phyloP scores from a whole-genome alignment of 2,329 filamentous ascomycete species.

The Fusarium pseudonygamai region DNA sequence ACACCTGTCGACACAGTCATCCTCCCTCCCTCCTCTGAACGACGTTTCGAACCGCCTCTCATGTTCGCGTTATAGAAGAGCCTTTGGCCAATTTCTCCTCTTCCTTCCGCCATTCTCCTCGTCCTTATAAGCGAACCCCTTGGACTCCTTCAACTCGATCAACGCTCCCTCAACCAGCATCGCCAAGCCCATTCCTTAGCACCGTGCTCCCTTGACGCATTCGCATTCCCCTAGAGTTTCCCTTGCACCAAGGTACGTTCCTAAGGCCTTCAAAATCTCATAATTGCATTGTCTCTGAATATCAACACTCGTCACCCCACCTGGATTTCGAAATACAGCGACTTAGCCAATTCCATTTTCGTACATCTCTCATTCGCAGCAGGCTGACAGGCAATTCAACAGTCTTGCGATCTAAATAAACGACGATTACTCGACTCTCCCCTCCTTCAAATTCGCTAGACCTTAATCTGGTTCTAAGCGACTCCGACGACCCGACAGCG shows the following conservation, averaged over 20 bases:
- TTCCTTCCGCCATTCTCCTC: constrained; percentile 23
- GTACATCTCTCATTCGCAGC: background rate
- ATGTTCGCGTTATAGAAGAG: constrained; percentile 52
- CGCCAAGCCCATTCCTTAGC: constrained; percentile 23
- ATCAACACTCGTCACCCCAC: constrained; percentile 33
- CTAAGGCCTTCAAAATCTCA: constrained; percentile 3
- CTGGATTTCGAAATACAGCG: background rate
- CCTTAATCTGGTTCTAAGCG: constrained; percentile 32
- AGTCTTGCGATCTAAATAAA: constrained; percentile 13
- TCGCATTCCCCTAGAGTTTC: constrained; percentile 10
- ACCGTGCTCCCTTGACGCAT: constrained; percentile 23
- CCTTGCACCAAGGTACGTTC: constrained; percentile 35
- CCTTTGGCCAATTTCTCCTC: constrained; percentile 34
- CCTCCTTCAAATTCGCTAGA: constrained; percentile 20
- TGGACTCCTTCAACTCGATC: constrained; percentile 18
- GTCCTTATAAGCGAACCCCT: constrained; percentile 15
- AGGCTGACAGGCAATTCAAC: constrained; percentile 18
- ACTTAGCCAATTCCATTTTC: constrained; percentile 18
- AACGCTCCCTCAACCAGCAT: constrained; percentile 26
- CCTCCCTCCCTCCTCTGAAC: background rate
- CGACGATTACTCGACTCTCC: constrained; percentile 4
- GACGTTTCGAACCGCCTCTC: constrained; percentile 33
- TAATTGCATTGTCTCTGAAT: background rate
- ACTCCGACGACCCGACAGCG: constrained; percentile 33
- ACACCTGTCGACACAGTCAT: constrained; percentile 9